Percentiles rank a stretch among this genome's conserved stretches.
Conservation (phyloP, 1,139 yeast genomes). For the Taphrina flavorubra region DNA sequence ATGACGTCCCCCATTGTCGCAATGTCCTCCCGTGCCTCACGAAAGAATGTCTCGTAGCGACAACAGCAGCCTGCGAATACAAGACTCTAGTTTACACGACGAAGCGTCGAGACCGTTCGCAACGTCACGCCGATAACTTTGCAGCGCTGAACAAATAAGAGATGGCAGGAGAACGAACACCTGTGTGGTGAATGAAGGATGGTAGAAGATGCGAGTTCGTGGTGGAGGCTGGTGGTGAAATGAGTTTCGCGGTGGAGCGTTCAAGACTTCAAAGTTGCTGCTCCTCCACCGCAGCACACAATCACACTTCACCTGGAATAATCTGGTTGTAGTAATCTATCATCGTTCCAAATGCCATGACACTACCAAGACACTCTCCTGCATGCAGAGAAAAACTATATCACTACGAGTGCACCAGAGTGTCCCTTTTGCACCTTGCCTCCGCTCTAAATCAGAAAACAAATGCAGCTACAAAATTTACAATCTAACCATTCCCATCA, state of each 20-base stretch:
- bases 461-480: not conserved
- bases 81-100: not conserved
- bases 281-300: not conserved
- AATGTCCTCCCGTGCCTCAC: not conserved
- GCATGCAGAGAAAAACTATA: not conserved
- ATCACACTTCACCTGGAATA: not conserved
- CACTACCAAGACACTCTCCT: too few relatives aligned
- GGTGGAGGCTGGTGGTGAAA: slow-evolving; percentile 7
- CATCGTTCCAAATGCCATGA: too few relatives aligned
- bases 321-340: too few relatives aligned
- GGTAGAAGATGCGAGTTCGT: too few relatives aligned
- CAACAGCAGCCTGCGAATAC: not conserved
- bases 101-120: not conserved
- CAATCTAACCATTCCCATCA: too few relatives aligned
- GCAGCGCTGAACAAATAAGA: too few relatives aligned
- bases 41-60: not conserved
- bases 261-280: not conserved
- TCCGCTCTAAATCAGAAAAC: not conserved
- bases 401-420: not conserved
- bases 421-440: not conserved
- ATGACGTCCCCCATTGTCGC: slow-evolving; percentile 27
- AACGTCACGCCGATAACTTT: too few relatives aligned
- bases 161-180: too few relatives aligned
- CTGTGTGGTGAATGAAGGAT: too few relatives aligned
- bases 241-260: not conserved